Conservation (phyloP, 441 rosid genomes). For the Kokia cookei region DNA sequence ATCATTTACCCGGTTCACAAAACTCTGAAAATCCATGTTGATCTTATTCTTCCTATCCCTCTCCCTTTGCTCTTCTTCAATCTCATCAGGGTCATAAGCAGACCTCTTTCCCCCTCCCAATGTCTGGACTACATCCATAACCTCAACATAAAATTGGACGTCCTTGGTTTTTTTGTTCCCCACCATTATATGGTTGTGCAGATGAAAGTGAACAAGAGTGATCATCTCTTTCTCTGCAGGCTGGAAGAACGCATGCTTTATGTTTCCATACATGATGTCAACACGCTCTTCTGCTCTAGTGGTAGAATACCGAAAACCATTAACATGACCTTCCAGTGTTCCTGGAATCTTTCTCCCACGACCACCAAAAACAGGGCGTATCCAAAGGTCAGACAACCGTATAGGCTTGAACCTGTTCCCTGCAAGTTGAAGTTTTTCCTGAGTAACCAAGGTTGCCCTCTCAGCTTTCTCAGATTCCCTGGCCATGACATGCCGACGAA, state of each 20-base stretch:
- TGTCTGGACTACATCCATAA: conserved; percentile 80
- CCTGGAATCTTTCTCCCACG: conserved; percentile 83
- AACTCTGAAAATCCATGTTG: conserved; percentile 75
- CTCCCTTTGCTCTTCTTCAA: conserved; percentile 90
- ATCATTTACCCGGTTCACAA: conserved; percentile 79
- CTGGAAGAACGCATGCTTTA: conserved; percentile 87
- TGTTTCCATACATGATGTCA: conserved; percentile 67
- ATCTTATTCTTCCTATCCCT: conserved; percentile 78
- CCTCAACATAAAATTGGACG: conserved; percentile 85
- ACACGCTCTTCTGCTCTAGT: conserved; percentile 68
- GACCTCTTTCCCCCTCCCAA: conserved; percentile 85
- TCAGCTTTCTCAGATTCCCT: conserved; percentile 88
- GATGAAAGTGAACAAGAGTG: conserved; percentile 76
- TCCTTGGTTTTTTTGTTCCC: conserved; percentile 85
- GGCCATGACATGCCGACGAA: conserved; percentile 61
- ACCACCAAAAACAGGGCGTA: conserved; percentile 73
- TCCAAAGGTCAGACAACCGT: conserved; percentile 70
- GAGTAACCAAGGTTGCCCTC: conserved; percentile 84
- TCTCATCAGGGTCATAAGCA: conserved; percentile 91
- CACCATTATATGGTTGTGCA: conserved; percentile 91
- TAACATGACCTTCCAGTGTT: conserved; percentile 72
- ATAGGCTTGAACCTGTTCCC: conserved; percentile 76
- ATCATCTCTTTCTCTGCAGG: conserved; percentile 94
- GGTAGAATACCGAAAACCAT: conserved; percentile 73
- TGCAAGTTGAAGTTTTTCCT: conserved; percentile 78